phyloP scores from a whole-genome alignment of 345 rosid species.

The Syzygium oleosum region DNA sequence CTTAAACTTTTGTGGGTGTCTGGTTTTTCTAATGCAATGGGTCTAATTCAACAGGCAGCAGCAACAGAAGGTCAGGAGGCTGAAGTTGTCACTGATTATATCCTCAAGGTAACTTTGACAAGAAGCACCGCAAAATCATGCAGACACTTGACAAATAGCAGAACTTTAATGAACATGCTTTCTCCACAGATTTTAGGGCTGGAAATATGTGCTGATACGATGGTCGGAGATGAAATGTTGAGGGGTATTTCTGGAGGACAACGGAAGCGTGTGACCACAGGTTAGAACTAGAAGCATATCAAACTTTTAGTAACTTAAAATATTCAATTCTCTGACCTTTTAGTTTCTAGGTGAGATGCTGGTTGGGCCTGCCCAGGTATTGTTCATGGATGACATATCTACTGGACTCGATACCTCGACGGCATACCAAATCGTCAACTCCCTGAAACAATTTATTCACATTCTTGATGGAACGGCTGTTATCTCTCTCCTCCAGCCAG shows the following conservation, averaged over 20 bases:
- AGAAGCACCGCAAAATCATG: neutral
- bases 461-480: conserved; percentile 51
- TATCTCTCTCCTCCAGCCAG: conserved; percentile 81
- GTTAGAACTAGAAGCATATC: conserved; percentile 1
- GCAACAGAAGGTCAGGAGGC: conserved; percentile 40
- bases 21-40: neutral
- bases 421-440: conserved; percentile 55
- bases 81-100: conserved; percentile 42
- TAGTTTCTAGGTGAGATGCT: conserved; percentile 56
- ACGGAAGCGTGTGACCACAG: conserved; percentile 34
- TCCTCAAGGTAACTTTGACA: conserved; percentile 31
- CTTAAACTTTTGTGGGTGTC: neutral
- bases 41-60: conserved; percentile 24
- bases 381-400: conserved; percentile 75
- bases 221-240: conserved; percentile 29
- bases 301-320: neutral
- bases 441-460: conserved; percentile 44
- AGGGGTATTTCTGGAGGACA: conserved; percentile 40
- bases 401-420: conserved; percentile 79
- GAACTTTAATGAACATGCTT: neutral
- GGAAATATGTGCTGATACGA: conserved; percentile 24
- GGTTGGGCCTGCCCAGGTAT: conserved; percentile 55
- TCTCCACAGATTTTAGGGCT: conserved; percentile 23
- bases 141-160: neutral
- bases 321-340: neutral